Conservation (phyloP, 1,284 basidiomycete species). For the Rhizoctonia solani region DNA sequence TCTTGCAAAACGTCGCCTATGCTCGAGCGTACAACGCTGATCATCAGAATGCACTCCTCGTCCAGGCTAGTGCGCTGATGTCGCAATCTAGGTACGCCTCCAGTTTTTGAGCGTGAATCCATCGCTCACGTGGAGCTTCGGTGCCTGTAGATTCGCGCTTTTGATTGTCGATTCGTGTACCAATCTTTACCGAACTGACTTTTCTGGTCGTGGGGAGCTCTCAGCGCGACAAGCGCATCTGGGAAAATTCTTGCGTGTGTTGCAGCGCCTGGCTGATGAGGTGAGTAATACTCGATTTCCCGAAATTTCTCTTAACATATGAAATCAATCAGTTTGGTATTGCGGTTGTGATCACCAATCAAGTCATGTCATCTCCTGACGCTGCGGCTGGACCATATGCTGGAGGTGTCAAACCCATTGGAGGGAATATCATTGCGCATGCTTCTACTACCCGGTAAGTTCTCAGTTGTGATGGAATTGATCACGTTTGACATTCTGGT, state of each 20-base stretch:
- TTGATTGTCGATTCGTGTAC: constrained; percentile 98
- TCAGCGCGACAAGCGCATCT: constrained; percentile 95
- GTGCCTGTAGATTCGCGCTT: constrained; percentile 78
- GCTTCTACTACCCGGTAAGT: constrained; percentile 87
- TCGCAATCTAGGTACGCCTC: constrained; percentile 82
- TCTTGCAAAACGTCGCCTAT: constrained; percentile 98
- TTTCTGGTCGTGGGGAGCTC: constrained; percentile 92
- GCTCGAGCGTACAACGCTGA: constrained; percentile 99
- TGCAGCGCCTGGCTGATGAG: constrained; percentile 95
- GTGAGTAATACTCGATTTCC: constrained; percentile 51
- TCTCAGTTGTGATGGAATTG: not conserved
- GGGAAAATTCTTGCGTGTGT: constrained; percentile 93
- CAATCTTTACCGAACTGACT: constrained; percentile 95
- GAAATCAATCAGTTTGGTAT: constrained; percentile 79
- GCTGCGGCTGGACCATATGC: constrained; percentile 88
- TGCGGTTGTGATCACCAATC: constrained; percentile 96
- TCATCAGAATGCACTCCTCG: constrained; percentile 90
- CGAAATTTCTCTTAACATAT: constrained; percentile 36
- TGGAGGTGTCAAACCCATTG: constrained; percentile 95
- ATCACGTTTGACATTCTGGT: constrained; percentile 32
- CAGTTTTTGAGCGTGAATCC: not conserved
- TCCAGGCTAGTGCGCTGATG: constrained; percentile 95
- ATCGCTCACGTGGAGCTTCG: not conserved
- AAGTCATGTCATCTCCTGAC: constrained; percentile 98
- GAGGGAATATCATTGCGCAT: constrained; percentile 95